Evolutionary conservation across 83 land plant genomes (phyloP).

Genomic region (Thuja plicata): DNA sequence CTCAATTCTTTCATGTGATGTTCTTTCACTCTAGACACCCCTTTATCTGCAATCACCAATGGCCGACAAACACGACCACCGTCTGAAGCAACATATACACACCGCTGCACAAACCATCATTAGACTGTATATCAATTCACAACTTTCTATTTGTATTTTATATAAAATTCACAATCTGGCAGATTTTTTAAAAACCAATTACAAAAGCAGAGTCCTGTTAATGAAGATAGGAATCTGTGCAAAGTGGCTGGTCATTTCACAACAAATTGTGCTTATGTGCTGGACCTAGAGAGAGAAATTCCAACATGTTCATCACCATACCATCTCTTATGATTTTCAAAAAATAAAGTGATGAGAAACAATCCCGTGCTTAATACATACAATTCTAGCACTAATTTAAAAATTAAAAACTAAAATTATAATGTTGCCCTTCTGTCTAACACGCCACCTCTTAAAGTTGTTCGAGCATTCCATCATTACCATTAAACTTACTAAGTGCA

Average conservation of each 20-base stretch:
- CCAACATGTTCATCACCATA: background rate
- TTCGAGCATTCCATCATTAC: background rate
- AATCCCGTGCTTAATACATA: too few species aligned
- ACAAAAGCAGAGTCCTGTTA: background rate
- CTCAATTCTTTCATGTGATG: conserved; percentile 94
- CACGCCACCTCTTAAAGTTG: background rate
- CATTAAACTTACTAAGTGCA: too few species aligned
- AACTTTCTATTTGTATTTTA: background rate
- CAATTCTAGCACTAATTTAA: too few species aligned
- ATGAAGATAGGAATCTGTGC: background rate
- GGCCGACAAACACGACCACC: conserved; percentile 99
- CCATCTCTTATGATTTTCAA: background rate
- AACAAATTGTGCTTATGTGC: background rate
- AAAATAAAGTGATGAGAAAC: too few species aligned
- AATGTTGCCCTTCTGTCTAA: background rate
- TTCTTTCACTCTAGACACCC: conserved; percentile 87
- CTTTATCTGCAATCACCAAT: conserved; percentile 93
- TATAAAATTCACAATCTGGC: background rate
- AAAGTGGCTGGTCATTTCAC: background rate
- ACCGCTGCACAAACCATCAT: conserved; percentile 46
- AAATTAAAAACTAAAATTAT: too few species aligned
- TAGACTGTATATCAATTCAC: background rate
- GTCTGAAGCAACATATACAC: conserved; percentile 97
- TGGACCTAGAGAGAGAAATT: background rate
- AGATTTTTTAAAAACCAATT: background rate